Evolutionary conservation across 1,284 basidiomycete genomes (phyloP).

Genomic region (Apiotrichum montevideense): DNA sequence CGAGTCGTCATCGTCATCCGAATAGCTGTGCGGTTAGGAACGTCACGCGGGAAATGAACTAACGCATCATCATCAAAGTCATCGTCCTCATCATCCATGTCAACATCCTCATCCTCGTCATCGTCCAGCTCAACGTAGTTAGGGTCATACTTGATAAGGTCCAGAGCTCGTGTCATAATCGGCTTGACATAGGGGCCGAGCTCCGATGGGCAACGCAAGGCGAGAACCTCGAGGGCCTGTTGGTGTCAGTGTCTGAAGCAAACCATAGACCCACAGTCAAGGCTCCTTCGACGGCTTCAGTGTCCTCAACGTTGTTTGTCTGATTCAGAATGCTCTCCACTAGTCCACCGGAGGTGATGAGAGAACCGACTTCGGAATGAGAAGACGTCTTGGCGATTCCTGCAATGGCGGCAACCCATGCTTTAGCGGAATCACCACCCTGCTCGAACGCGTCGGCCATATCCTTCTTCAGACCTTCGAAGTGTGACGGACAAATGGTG

Average conservation of each 20-base stretch:
- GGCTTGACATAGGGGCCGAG: slow-evolving; percentile 64
- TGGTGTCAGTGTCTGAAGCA: no score
- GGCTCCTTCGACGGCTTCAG: slow-evolving; percentile 40
- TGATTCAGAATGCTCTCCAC: slow-evolving; percentile 27
- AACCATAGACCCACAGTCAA: slow-evolving; percentile 20
- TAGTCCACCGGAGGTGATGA: slow-evolving; percentile 29
- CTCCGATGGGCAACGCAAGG: slow-evolving; percentile 76
- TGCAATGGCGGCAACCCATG: slow-evolving; percentile 32
- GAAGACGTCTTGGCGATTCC: slow-evolving; percentile 33
- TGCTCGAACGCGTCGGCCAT: slow-evolving; percentile 24
- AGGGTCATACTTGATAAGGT: slow-evolving; percentile 88
- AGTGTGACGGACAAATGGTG: slow-evolving; percentile 27
- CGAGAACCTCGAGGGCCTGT: slow-evolving; percentile 74
- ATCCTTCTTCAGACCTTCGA: slow-evolving; percentile 24
- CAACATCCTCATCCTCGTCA: slow-evolving; percentile 53
- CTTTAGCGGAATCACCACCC: slow-evolving; percentile 25
- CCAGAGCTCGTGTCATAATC: slow-evolving; percentile 64
- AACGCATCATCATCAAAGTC: slow-evolving; percentile 57
- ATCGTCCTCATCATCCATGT: slow-evolving; percentile 54
- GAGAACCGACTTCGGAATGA: slow-evolving; percentile 24
- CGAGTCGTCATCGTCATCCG: slow-evolving; percentile 97
- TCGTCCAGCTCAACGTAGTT: slow-evolving; percentile 74
- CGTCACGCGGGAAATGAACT: slow-evolving; percentile 47
- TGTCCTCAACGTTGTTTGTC: slow-evolving; percentile 29
- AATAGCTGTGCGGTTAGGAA: slow-evolving; percentile 57